A percentile compares a stretch with the other conserved stretches of the same genome.
Evolutionary conservation across 352 stramenopile genomes (phyloP).

Genomic region (Chrysophaeum taylorii): DNA sequence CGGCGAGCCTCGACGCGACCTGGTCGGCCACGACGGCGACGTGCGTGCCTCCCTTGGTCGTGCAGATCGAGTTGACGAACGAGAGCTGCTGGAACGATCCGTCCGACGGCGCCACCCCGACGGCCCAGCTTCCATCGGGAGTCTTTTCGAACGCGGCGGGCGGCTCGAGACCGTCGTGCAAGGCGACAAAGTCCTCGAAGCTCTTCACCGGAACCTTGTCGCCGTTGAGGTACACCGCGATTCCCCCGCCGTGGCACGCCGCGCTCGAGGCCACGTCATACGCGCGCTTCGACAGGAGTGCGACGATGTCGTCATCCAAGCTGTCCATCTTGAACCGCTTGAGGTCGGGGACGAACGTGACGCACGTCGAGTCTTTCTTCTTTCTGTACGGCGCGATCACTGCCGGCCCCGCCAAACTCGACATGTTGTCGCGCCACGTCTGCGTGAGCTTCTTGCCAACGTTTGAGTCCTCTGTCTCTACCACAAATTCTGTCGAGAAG

Average conservation of each 20-base stretch:
- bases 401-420: slow-evolving; percentile 58
- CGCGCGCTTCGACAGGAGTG: slow-evolving; percentile 87
- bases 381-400: slow-evolving; percentile 62
- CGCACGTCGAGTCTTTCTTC: slow-evolving; percentile 85
- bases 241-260: slow-evolving; percentile 70
- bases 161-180: slow-evolving; percentile 63
- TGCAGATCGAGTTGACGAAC: slow-evolving; percentile 98
- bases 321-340: slow-evolving; percentile 83
- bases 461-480: slow-evolving; percentile 90
- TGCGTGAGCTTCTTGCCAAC: slow-evolving; percentile 86
- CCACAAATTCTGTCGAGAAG: slow-evolving; percentile 95
- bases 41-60: slow-evolving; percentile 88
- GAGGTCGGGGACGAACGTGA: slow-evolving; percentile 94
- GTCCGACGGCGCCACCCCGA: slow-evolving; percentile 75
- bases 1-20: slow-evolving; percentile 53
- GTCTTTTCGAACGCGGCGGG: slow-evolving; percentile 79
- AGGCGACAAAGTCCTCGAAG: slow-evolving; percentile 90
- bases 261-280: slow-evolving; percentile 93
- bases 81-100: slow-evolving; percentile 89
- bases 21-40: slow-evolving; percentile 86
- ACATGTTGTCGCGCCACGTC: slow-evolving; percentile 93
- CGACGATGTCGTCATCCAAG: slow-evolving; percentile 80
- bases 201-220: slow-evolving; percentile 66
- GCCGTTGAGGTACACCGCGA: slow-evolving; percentile 73
- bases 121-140: slow-evolving; percentile 89